Evolutionary conservation across 192 early-diverging fungal genomes (phyloP).

Genomic region (Lobulomyces angularis): DNA sequence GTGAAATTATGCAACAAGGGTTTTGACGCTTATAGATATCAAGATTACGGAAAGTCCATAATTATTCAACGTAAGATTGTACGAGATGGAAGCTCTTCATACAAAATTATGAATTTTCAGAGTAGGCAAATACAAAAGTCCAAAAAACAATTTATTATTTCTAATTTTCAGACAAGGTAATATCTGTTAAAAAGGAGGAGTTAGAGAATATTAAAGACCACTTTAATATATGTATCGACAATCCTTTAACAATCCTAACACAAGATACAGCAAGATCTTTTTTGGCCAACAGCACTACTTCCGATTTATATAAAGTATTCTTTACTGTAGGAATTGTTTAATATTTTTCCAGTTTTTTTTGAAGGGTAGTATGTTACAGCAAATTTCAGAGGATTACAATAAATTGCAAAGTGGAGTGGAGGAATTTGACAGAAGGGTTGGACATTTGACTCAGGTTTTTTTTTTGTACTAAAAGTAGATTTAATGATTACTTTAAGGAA

Average conservation of each 20-base stretch:
- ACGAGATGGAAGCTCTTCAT: conserved; percentile 41
- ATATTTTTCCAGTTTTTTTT: conserved; percentile 52
- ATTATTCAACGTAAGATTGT: conserved; percentile 68
- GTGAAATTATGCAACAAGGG: conserved; percentile 74
- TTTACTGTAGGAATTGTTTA: background rate
- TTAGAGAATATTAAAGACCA: conserved; percentile 72
- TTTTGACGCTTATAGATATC: conserved; percentile 65
- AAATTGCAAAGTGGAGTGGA: conserved; percentile 44
- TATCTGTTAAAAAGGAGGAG: conserved; percentile 75
- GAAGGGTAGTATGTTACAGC: conserved; percentile 71
- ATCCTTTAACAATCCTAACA: conserved; percentile 84
- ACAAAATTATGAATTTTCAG: conserved; percentile 63
- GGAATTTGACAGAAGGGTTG: conserved; percentile 33
- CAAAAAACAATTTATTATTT: too few species aligned
- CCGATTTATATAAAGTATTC: conserved; percentile 73
- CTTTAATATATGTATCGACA: conserved; percentile 83
- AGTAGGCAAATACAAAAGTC: conserved; percentile 29
- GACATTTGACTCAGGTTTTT: too few species aligned
- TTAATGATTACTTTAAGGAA: too few species aligned
- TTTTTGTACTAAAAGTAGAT: too few species aligned
- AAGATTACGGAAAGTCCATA: conserved; percentile 69
- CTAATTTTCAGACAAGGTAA: conserved; percentile 20
- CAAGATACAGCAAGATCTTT: conserved; percentile 91
- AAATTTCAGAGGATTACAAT: conserved; percentile 63
- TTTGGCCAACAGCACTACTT: conserved; percentile 60